A percentile compares a stretch with the other conserved stretches of the same genome.
phyloP scores from a whole-genome alignment of 805 yeast genomes.

The Spathaspora passalidarum region DNA sequence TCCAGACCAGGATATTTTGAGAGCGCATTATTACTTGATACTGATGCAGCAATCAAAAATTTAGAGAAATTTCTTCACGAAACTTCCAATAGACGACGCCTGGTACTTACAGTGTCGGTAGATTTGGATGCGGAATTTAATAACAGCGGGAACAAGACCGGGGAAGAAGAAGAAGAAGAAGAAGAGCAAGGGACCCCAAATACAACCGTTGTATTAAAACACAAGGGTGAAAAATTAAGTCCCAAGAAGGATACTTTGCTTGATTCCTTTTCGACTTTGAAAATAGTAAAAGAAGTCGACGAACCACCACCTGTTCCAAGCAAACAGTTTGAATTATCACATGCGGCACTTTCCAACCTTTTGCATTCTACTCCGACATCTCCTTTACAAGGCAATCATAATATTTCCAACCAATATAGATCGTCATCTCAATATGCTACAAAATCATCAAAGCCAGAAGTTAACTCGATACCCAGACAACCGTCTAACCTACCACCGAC shows the following conservation, averaged over 20 bases:
- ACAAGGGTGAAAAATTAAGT: not conserved
- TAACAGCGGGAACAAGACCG: not conserved
- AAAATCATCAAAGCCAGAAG: conserved; percentile 14
- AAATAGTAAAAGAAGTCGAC: conserved; percentile 2
- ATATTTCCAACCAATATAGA: conserved; percentile 14
- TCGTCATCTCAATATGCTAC: conserved; percentile 12
- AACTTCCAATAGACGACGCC: conserved; percentile 1
- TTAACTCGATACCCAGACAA: conserved; percentile 14
- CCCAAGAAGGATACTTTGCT: conserved; percentile 4
- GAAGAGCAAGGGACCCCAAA: conserved; percentile 2
- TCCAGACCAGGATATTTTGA: conserved; percentile 63
- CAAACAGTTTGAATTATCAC: conserved; percentile 18
- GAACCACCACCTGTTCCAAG: conserved; percentile 5
- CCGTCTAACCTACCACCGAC: conserved; percentile 16
- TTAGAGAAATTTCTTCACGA: conserved; percentile 34
- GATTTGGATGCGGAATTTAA: not conserved
- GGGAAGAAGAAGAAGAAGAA: not conserved
- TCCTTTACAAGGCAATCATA: conserved; percentile 18
- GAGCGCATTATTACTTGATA: conserved; percentile 50
- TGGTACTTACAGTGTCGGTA: conserved; percentile 2
- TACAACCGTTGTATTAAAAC: conserved; percentile 3
- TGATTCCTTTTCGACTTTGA: conserved; percentile 9
- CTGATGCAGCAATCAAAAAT: conserved; percentile 43
- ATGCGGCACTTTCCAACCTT: conserved; percentile 12
- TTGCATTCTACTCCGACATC: conserved; percentile 14